Conservation (phyloP, 768 basidiomycete genomes). For the Naematelia encephala region DNA sequence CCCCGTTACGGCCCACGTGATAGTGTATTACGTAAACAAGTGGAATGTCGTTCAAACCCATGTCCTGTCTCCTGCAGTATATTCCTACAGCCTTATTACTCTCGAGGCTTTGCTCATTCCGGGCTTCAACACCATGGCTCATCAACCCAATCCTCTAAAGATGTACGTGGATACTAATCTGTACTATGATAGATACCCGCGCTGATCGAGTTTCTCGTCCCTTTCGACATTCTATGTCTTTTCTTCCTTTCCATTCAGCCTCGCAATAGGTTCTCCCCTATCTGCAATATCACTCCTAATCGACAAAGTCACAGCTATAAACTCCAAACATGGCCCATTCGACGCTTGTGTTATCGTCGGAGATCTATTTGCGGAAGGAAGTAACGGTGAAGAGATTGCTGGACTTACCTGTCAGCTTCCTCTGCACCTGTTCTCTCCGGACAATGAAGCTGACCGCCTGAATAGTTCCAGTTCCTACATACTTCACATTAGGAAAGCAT, state of each 20-base stretch:
- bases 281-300: constrained; percentile 74
- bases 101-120: not conserved
- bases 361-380: constrained; percentile 60
- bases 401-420: constrained; percentile 34
- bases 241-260: constrained; percentile 51
- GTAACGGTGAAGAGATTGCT: constrained; percentile 58
- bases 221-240: not conserved
- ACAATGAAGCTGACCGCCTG: constrained; percentile 2
- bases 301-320: constrained; percentile 73
- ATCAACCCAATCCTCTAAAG: constrained; percentile 28
- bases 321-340: constrained; percentile 91
- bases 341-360: constrained; percentile 57
- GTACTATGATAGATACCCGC: not conserved
- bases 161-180: constrained; percentile 15
- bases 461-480: constrained; percentile 80
- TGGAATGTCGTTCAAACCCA: not conserved
- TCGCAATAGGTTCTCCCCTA: constrained; percentile 75
- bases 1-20: not conserved
- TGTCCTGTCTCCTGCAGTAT: not conserved
- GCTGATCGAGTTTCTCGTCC: constrained; percentile 3
- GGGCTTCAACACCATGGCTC: constrained; percentile 15
- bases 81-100: not conserved
- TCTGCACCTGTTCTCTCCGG: not conserved
- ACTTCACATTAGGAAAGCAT: constrained; percentile 82
- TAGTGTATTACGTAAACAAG: not conserved